phyloP scores from a whole-genome alignment of 805 yeast species.

The Yamadazyma olivae region DNA sequence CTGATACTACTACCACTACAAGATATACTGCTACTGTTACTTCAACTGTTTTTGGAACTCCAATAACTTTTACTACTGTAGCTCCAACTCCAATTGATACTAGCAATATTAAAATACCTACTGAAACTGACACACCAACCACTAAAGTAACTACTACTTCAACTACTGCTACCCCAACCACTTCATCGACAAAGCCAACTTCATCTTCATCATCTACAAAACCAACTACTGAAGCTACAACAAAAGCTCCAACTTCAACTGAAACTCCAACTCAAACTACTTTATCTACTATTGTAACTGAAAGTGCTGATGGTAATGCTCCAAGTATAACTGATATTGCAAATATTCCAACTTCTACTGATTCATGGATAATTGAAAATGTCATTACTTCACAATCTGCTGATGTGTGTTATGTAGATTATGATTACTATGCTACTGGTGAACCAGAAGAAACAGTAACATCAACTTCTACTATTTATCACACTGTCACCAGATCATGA shows the following conservation, averaged over 20 bases:
- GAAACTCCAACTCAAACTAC: constrained; percentile 10
- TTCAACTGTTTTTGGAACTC: constrained; percentile 37
- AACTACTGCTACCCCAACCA: constrained; percentile 10
- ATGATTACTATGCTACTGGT: constrained; percentile 32
- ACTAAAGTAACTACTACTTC: constrained; percentile 8
- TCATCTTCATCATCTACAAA: constrained; percentile 8
- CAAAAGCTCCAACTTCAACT: constrained; percentile 10
- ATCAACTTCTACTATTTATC: constrained; percentile 32
- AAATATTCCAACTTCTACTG: constrained; percentile 22
- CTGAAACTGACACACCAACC: constrained; percentile 7
- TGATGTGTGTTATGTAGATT: constrained; percentile 34
- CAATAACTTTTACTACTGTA: constrained; percentile 34
- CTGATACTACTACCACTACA: constrained; percentile 36
- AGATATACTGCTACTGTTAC: constrained; percentile 44
- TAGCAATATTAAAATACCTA: constrained; percentile 11
- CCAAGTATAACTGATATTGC: constrained; percentile 28
- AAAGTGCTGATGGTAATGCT: constrained; percentile 9
- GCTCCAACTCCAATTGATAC: constrained; percentile 27
- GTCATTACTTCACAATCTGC: constrained; percentile 26
- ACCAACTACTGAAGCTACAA: constrained; percentile 6
- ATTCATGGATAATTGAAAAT: constrained; percentile 33
- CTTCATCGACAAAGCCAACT: constrained; percentile 11
- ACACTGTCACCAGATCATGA: constrained; percentile 29
- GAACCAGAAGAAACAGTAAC: constrained; percentile 34
- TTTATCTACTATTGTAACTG: constrained; percentile 8